Conservation (phyloP, 1,139 yeast species). For the Pichia cactophila region DNA sequence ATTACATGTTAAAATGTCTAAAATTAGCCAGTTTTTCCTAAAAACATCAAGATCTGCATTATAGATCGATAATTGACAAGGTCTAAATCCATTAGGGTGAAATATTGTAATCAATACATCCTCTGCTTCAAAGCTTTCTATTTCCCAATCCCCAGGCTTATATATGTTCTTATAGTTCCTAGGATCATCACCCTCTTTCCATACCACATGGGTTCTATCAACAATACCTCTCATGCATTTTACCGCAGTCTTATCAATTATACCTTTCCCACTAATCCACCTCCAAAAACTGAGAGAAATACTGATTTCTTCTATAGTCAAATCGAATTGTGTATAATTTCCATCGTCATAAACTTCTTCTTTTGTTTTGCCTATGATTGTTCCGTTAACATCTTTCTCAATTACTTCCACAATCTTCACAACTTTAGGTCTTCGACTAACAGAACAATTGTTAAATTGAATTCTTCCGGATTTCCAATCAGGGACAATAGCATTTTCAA, state of each 20-base stretch:
- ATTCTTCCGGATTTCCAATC: slow-evolving; percentile 90
- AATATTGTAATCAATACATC: slow-evolving; percentile 75
- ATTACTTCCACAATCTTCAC: slow-evolving; percentile 54
- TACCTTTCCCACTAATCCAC: slow-evolving; percentile 89
- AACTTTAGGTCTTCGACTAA: slow-evolving; percentile 70
- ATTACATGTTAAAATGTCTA: slow-evolving; percentile 78
- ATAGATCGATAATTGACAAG: slow-evolving; percentile 79
- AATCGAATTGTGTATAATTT: slow-evolving; percentile 89
- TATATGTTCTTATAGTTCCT: slow-evolving; percentile 67
- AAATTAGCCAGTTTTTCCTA: slow-evolving; percentile 88
- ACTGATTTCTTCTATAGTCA: slow-evolving; percentile 79
- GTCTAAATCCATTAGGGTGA: slow-evolving; percentile 77
- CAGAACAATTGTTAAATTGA: slow-evolving; percentile 76
- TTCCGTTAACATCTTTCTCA: slow-evolving; percentile 11
- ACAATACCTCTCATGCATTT: slow-evolving; percentile 86
- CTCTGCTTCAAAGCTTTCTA: slow-evolving; percentile 72
- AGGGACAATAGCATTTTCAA: slow-evolving; percentile 92
- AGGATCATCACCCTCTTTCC: slow-evolving; percentile 82
- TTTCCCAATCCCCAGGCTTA: slow-evolving; percentile 87
- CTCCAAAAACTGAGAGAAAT: slow-evolving; percentile 73
- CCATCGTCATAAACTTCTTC: slow-evolving; percentile 58
- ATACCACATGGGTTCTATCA: slow-evolving; percentile 78
- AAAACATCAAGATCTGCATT: slow-evolving; percentile 73
- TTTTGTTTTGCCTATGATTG: slow-evolving; percentile 6
- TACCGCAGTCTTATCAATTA: slow-evolving; percentile 72